phyloP scores from a whole-genome alignment of 306 rosid genomes.

The Alnus glutinosa region DNA sequence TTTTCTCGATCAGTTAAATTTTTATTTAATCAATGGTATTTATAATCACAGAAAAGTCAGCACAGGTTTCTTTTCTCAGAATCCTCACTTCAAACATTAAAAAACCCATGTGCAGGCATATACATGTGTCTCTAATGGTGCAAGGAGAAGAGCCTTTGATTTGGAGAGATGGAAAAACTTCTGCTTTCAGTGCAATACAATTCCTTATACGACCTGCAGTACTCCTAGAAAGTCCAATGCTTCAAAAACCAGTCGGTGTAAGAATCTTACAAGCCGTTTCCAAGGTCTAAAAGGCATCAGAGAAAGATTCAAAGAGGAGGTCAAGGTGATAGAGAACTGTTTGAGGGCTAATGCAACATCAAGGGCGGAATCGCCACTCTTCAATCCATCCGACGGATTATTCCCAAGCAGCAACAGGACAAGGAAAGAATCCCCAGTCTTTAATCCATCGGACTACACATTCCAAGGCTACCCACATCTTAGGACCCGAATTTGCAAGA shows the following conservation, averaged over 20 bases:
- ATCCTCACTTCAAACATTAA: neutral
- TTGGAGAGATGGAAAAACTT: slow-evolving; percentile 54
- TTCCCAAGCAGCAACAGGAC: slow-evolving; percentile 28
- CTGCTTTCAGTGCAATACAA: slow-evolving; percentile 76
- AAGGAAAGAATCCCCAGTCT: slow-evolving; percentile 65
- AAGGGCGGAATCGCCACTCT: slow-evolving; percentile 47
- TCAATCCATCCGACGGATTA: slow-evolving; percentile 31
- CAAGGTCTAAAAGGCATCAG: slow-evolving; percentile 53
- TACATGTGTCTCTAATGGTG: slow-evolving; percentile 57
- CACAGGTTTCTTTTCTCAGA: neutral
- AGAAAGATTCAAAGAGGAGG: slow-evolving; percentile 75
- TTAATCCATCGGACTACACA: slow-evolving; percentile 69
- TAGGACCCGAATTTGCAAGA: slow-evolving; percentile 38
- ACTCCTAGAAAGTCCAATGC: slow-evolving; percentile 34
- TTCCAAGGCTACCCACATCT: slow-evolving; percentile 76
- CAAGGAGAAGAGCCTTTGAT: slow-evolving; percentile 68
- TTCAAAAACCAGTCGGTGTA: slow-evolving; percentile 39
- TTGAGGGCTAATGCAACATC: slow-evolving; percentile 48
- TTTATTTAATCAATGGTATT: no score
- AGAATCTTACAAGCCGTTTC: slow-evolving; percentile 22
- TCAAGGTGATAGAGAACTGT: slow-evolving; percentile 80
- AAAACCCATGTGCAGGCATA: slow-evolving; percentile 56
- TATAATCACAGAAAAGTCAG: neutral
- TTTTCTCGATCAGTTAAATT: no score
- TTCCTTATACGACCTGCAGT: slow-evolving; percentile 38